Evolutionary conservation across 2,329 filamentous ascomycete genomes (phyloP), one percentile per base, ranked within the genome.

Genomic region (Ceratocystis albifundus): DNA sequence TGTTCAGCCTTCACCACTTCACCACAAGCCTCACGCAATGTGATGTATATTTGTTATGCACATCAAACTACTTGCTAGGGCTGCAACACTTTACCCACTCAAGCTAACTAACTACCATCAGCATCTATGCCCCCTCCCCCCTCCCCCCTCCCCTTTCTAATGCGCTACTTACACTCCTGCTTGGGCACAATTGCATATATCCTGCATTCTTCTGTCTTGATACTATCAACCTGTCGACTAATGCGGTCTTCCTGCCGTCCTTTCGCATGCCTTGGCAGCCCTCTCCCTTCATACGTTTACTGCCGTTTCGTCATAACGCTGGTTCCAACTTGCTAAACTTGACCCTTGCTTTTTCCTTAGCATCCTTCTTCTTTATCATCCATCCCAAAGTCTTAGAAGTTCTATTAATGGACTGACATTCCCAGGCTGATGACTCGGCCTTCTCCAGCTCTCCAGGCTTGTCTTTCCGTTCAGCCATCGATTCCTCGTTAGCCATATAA

Each of bases 181-280:
- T 17, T 30, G 25, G 53, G 53, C 53, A 59, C 28, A 32, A 8
- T 59, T 59, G 28, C 25, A 59, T 59, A 32, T 32, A 30, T 57
- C 28, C 28, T 59, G 28, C 53, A 59, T 59, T 59, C 53, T 59
- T 32, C 53, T 59, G 28, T 59, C 53, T 59, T 36, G 53, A 57
- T 57, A 57, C 53, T 57, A 57, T 57, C 53, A 28, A 17, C 53
- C 53, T 57, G 53, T 57, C 53, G 53, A 57, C 53, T 28, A 57
- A 57, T 57, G n/a, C 53, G 53, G 53, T 15, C 25, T 28, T 57
- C 53, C 53, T 30, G 8, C 10, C 53, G 22, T 57, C 15, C 53
- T 57, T 57, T 57, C 10, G 53, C 22, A 22, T 57, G 25, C 30
- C 53, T 10, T 50, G 25, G 22, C 22, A 20, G 46, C n/a, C 8